Evolutionary conservation across 192 early-diverging fungal species (phyloP).

Genomic region (Dissophora globulifera): DNA sequence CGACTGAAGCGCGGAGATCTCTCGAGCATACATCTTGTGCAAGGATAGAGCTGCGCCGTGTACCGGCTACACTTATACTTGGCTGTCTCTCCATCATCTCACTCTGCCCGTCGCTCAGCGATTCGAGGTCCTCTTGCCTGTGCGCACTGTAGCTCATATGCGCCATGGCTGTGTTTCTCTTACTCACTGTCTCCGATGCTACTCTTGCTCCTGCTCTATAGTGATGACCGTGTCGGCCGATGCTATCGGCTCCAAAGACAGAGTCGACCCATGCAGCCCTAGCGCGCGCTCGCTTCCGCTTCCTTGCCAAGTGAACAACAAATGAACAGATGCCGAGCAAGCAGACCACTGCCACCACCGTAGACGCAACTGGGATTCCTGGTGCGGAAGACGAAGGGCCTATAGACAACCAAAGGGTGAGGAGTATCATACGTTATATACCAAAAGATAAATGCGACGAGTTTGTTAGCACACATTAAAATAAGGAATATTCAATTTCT

Average conservation of each 20-base stretch:
- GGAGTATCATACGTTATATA: no score
- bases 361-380: slow-evolving; percentile 31
- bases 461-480: not conserved
- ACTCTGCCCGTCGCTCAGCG: slow-evolving; percentile 1
- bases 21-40: slow-evolving; percentile 4
- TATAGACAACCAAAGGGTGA: not conserved
- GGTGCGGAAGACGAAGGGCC: not conserved
- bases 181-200: not conserved
- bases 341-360: slow-evolving; percentile 12
- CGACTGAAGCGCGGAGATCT: not conserved
- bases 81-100: slow-evolving; percentile 6
- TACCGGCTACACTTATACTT: not conserved
- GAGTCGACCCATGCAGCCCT: slow-evolving; percentile 39
- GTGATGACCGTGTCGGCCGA: not conserved
- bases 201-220: not conserved
- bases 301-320: slow-evolving; percentile 15
- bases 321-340: slow-evolving; percentile 12
- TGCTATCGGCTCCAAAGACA: slow-evolving; percentile 16
- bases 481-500: not conserved
- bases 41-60: not conserved
- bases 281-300: slow-evolving; percentile 13
- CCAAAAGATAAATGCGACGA: not conserved
- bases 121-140: slow-evolving; percentile 6
- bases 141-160: not conserved
- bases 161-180: not conserved